Percentiles rank a stretch among this genome's conserved stretches.
These are phyloP conservation scores for Hypocreales sp. DNA, from an alignment of 2,329 filamentous ascomycete species.

Conservation along the genomic window DNA sequence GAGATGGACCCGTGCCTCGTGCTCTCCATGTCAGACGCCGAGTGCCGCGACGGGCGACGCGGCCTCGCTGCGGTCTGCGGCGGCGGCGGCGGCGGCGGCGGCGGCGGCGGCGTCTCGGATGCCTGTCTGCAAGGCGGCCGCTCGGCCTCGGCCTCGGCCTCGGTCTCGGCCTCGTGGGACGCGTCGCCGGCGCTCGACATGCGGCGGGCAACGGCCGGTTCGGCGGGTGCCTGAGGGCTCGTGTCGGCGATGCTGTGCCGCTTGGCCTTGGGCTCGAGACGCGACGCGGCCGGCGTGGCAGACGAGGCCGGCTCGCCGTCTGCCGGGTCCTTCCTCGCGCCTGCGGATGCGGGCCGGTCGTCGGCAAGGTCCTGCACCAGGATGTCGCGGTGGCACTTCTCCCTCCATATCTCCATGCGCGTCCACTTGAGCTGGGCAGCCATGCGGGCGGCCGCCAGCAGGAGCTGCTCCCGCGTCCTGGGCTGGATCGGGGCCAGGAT, in stretches of 20 bases:
- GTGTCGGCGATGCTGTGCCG: conserved; percentile 10
- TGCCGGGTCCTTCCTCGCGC: conserved; percentile 11
- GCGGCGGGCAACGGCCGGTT: conserved; percentile 7
- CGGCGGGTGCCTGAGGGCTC: conserved; percentile 12
- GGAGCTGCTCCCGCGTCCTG: conserved; percentile 74
- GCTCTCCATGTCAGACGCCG: conserved; percentile 8
- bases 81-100: no score
- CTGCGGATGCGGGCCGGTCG: conserved; percentile 27
- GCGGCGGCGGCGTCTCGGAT: conserved; percentile 15
- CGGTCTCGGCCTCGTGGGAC: no score
- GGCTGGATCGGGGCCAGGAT: conserved; percentile 80
- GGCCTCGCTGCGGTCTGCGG: conserved; percentile 12
- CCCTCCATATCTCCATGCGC: conserved; percentile 84
- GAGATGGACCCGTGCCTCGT: conserved; percentile 16
- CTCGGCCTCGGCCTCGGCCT: conserved; percentile 9
- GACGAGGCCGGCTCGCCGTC: conserved; percentile 9
- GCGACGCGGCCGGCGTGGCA: conserved; percentile 10
- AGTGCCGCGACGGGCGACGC: conserved; percentile 2
- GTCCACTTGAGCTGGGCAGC: conserved; percentile 86
- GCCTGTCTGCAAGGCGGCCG: conserved; percentile 13
- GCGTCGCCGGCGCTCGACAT: conserved; percentile 7
- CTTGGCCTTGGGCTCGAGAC: conserved; percentile 13
- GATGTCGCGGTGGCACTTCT: conserved; percentile 83
- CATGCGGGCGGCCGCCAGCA: conserved; percentile 72
- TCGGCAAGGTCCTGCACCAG: conserved; percentile 74